These are phyloP conservation scores for Fusarium domesticum DNA, from an alignment of 2,329 filamentous ascomycete species.

Conservation along the genomic window DNA sequence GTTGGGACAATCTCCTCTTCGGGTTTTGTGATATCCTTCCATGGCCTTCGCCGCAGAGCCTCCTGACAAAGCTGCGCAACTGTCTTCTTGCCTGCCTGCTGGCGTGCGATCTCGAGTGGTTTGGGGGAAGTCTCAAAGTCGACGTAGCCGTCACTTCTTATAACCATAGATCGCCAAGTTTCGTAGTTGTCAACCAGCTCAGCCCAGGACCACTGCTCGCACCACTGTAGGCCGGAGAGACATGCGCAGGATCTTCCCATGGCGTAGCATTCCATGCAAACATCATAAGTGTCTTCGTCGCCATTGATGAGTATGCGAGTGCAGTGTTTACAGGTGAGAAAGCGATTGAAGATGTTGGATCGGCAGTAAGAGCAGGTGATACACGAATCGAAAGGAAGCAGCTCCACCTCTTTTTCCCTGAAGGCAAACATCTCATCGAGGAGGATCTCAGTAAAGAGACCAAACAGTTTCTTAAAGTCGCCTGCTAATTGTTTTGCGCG, in stretches of 20 bases:
- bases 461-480: constrained; percentile 80
- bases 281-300: constrained; percentile 82
- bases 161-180: constrained; percentile 74
- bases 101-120: constrained; percentile 67
- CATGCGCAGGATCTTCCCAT: constrained; percentile 94
- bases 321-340: constrained; percentile 87
- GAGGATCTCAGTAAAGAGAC: constrained; percentile 73
- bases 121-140: constrained; percentile 65
- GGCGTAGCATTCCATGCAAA: constrained; percentile 98
- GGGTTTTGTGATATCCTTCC: constrained; percentile 73
- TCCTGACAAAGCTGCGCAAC: constrained; percentile 93
- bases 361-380: constrained; percentile 95
- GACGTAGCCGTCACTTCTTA: constrained; percentile 67
- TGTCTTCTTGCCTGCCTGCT: constrained; percentile 68
- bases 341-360: constrained; percentile 95
- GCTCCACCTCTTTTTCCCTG: constrained; percentile 70
- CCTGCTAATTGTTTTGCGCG: constrained; percentile 67
- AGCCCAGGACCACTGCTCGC: constrained; percentile 87
- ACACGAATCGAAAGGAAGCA: constrained; percentile 79
- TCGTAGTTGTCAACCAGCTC: constrained; percentile 77
- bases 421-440: constrained; percentile 81
- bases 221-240: constrained; percentile 81
- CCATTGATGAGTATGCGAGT: constrained; percentile 63
- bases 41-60: constrained; percentile 75
- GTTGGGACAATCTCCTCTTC: constrained; percentile 45